phyloP scores from a whole-genome alignment of 257 asterid genomes.

The Mitragyna speciosa region DNA sequence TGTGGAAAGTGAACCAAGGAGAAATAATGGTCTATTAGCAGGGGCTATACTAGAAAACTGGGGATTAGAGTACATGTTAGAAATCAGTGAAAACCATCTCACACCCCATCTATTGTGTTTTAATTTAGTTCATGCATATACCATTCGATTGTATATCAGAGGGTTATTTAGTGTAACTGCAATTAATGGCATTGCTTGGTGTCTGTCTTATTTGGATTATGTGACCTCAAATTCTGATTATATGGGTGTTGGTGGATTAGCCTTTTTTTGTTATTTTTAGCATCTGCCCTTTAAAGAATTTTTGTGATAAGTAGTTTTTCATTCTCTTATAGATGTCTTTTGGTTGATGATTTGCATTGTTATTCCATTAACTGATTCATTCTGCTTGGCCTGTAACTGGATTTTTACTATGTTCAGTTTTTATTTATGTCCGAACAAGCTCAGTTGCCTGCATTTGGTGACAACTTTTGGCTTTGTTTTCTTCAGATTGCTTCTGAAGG shows the following conservation, averaged over 20 bases:
- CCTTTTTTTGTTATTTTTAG: not conserved
- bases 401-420: not conserved
- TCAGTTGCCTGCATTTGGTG: not conserved
- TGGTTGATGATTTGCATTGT: not conserved
- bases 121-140: not conserved
- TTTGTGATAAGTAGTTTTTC: not conserved
- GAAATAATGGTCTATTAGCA: not conserved
- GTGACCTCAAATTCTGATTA: not conserved
- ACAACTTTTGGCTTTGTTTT: not conserved
- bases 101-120: not conserved
- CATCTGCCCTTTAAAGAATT: not conserved
- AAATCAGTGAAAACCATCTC: not conserved
- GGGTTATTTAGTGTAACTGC: not conserved
- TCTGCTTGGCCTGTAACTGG: not conserved
- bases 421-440: not conserved
- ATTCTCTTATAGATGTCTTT: not conserved
- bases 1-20: not conserved
- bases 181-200: not conserved
- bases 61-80: too few relatives aligned
- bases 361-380: not conserved
- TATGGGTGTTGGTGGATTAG: not conserved
- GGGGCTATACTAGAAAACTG: not conserved
- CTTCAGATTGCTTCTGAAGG: conserved; percentile 43
- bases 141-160: not conserved
- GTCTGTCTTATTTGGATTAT: not conserved